Conservation (phyloP, 495 filamentous ascomycete species). For the Evernia prunastri region DNA sequence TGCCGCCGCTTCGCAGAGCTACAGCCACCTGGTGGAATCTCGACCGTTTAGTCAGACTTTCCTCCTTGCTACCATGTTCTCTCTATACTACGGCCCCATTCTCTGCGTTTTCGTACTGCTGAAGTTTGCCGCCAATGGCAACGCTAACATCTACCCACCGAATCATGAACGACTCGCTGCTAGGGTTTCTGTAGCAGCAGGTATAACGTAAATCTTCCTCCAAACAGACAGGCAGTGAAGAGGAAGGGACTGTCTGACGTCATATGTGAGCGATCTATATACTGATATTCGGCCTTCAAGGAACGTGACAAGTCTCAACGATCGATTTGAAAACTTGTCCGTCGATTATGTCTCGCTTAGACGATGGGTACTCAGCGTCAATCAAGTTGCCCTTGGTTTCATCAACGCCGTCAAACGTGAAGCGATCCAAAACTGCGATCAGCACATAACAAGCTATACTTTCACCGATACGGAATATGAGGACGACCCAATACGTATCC, state of each 20-base stretch:
- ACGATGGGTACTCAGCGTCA: not conserved
- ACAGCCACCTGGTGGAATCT: not conserved
- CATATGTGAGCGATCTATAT: not conserved
- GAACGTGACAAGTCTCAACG: not conserved
- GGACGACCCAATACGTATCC: not conserved
- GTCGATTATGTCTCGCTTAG: not conserved
- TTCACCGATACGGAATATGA: not conserved
- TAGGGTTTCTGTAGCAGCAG: not conserved
- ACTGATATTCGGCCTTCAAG: not conserved
- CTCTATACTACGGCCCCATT: not conserved
- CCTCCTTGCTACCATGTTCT: not conserved
- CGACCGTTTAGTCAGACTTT: not conserved
- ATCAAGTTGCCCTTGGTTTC: slow-evolving; percentile 9
- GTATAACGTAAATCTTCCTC: not conserved
- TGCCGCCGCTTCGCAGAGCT: not conserved
- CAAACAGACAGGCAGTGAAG: not conserved
- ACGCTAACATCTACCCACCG: not conserved
- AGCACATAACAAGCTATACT: slow-evolving; percentile 2
- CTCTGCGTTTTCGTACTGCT: not conserved
- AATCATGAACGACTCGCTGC: not conserved
- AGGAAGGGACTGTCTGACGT: not conserved
- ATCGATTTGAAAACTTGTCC: slow-evolving; percentile 8
- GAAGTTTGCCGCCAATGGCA: not conserved
- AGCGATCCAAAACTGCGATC: not conserved
- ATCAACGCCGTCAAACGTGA: slow-evolving; percentile 6